Percentiles rank a stretch among this genome's conserved stretches.
Evolutionary conservation across 129 eudicot species (phyloP).

Genomic region (Tagetes patula): DNA sequence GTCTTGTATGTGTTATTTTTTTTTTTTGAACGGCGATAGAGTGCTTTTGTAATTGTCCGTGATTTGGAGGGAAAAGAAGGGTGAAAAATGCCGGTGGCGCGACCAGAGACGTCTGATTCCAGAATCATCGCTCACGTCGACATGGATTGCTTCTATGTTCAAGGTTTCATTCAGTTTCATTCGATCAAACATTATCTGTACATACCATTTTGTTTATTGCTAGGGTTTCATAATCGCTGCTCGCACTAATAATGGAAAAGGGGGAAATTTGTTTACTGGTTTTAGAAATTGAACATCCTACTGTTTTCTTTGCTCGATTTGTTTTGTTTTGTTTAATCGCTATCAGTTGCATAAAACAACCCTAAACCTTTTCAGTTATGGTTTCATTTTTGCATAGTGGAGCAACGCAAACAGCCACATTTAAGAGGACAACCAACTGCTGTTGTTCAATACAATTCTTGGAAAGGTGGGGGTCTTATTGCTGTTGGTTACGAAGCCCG

Average conservation of each 20-base stretch:
- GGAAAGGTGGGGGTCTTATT: slow-evolving; percentile 97
- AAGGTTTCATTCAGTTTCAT: slow-evolving; percentile 80
- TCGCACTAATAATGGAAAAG: no score
- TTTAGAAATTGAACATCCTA: no score
- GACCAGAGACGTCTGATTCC: slow-evolving; percentile 71
- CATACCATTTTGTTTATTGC: neutral
- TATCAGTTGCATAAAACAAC: no score
- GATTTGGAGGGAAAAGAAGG: slow-evolving; percentile 48
- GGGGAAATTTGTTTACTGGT: no score
- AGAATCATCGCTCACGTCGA: slow-evolving; percentile 95
- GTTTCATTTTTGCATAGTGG: slow-evolving; percentile 43
- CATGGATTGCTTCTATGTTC: slow-evolving; percentile 98
- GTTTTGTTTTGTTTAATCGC: no score
- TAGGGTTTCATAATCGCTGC: no score
- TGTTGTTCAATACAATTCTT: slow-evolving; percentile 88
- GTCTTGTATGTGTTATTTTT: no score
- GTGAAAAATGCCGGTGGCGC: slow-evolving; percentile 78
- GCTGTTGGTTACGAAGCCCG: slow-evolving; percentile 97
- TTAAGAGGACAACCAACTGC: slow-evolving; percentile 90
- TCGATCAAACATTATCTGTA: neutral
- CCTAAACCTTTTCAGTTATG: slow-evolving; percentile 12
- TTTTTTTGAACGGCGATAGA: no score
- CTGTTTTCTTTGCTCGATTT: no score
- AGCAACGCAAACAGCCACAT: slow-evolving; percentile 77
- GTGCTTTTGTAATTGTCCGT: no score